Evolutionary conservation across 2,329 filamentous ascomycete species (phyloP).

Genomic region (Pestalotiopsis sp.): DNA sequence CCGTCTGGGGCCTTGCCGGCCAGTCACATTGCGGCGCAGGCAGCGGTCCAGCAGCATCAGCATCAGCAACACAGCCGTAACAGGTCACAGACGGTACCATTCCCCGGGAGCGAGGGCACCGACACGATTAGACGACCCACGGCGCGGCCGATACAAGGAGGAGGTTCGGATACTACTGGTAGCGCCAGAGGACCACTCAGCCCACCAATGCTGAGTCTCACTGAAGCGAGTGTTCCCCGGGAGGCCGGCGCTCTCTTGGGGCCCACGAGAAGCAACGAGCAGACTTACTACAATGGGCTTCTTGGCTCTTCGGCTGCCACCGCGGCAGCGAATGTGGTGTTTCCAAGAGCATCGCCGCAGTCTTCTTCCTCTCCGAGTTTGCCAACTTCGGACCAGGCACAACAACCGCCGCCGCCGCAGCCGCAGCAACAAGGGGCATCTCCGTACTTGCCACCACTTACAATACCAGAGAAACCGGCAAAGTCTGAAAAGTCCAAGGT

Average conservation of each 20-base stretch:
- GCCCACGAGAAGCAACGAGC: slow-evolving; percentile 19
- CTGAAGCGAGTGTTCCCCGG: slow-evolving; percentile 64
- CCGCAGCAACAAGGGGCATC: slow-evolving; percentile 26
- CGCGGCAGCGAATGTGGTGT: slow-evolving; percentile 73
- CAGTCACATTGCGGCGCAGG: slow-evolving; percentile 81
- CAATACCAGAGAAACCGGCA: slow-evolving; percentile 56
- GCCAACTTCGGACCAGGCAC: slow-evolving; percentile 33
- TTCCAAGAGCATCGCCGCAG: slow-evolving; percentile 62
- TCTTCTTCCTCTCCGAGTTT: slow-evolving; percentile 52
- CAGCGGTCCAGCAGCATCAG: slow-evolving; percentile 63
- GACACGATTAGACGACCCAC: slow-evolving; percentile 42
- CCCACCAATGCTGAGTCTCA: slow-evolving; percentile 65
- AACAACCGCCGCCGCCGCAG: slow-evolving; percentile 26
- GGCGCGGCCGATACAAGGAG: slow-evolving; percentile 21
- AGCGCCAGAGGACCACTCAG: slow-evolving; percentile 52
- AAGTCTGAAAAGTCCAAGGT: slow-evolving; percentile 75
- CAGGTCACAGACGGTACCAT: slow-evolving; percentile 73
- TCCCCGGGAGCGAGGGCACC: slow-evolving; percentile 45
- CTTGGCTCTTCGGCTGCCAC: slow-evolving; percentile 67
- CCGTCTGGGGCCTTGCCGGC: slow-evolving; percentile 52
- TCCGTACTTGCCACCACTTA: slow-evolving; percentile 39
- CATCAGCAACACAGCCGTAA: slow-evolving; percentile 54
- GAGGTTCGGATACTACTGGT: slow-evolving; percentile 24
- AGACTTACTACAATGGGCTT: slow-evolving; percentile 62
- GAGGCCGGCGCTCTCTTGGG: slow-evolving; percentile 54